Evolutionary conservation across 805 yeast genomes (phyloP).

Genomic region (Lachancea cidri): DNA sequence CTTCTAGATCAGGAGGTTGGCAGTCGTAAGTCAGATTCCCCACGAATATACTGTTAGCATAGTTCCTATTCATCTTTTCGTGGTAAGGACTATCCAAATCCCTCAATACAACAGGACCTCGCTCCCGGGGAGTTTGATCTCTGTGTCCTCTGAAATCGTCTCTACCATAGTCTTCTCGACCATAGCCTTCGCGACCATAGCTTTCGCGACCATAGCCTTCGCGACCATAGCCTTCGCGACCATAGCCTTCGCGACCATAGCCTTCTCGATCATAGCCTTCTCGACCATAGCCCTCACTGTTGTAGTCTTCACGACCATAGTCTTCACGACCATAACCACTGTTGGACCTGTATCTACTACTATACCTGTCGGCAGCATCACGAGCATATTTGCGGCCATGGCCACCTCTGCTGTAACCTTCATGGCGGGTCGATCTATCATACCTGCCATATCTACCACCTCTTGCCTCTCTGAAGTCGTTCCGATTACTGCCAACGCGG

Average conservation of each 20-base stretch:
- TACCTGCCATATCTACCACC: constrained; percentile 14
- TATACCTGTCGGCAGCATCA: constrained; percentile 4
- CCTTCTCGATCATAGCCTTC: constrained; percentile 11
- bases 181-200: constrained; percentile 12
- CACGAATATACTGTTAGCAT: constrained; percentile 62
- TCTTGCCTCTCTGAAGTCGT: constrained; percentile 2
- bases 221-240: neutral
- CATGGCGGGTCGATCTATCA: constrained; percentile 17
- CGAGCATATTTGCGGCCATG: constrained; percentile 17
- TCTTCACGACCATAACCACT: neutral
- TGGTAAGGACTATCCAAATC: constrained; percentile 29
- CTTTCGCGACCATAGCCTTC: constrained; percentile 8
- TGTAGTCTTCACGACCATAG: constrained; percentile 14
- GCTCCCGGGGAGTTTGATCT: constrained; percentile 4
- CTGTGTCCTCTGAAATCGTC: constrained; percentile 2
- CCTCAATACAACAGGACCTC: constrained; percentile 18
- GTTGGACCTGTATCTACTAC: neutral
- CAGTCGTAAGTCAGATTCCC: constrained; percentile 69
- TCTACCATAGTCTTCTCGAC: constrained; percentile 11
- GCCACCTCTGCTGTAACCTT: constrained; percentile 11
- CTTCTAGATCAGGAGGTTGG: constrained; percentile 54
- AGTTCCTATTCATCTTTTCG: constrained; percentile 49
- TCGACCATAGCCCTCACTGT: constrained; percentile 2
- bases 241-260: neutral
- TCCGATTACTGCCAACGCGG: too few relatives aligned